Evolutionary conservation across 2,329 filamentous ascomycete species (phyloP).

Genomic region (Bipolaris cookei): DNA sequence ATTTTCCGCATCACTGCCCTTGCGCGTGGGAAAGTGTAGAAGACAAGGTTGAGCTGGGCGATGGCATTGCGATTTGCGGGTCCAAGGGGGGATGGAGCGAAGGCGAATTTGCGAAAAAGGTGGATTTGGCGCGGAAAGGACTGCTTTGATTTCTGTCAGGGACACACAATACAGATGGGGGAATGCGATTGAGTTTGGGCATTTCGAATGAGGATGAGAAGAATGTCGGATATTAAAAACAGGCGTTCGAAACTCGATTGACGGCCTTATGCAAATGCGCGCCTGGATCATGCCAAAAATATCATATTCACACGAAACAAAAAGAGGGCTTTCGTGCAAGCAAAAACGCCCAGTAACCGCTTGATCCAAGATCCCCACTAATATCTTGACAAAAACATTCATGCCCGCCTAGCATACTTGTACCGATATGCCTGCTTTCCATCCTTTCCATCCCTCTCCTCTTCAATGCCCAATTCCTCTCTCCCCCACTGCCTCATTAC

Average conservation of each 20-base stretch:
- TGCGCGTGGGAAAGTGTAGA: slow-evolving; percentile 76
- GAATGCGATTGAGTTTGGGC: neutral
- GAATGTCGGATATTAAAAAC: too few species aligned
- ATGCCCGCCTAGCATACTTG: slow-evolving; percentile 32
- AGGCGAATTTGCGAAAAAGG: slow-evolving; percentile 74
- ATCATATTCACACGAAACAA: too few species aligned
- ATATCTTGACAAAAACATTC: neutral
- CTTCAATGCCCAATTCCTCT: slow-evolving; percentile 41
- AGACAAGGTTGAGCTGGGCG: slow-evolving; percentile 71
- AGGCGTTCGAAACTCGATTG: too few species aligned
- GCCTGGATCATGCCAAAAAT: too few species aligned
- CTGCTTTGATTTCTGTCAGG: slow-evolving; percentile 59
- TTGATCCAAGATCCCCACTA: neutral
- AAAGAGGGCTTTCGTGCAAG: neutral
- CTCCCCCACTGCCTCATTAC: slow-evolving; percentile 47
- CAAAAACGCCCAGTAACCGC: neutral
- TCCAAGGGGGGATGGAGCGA: slow-evolving; percentile 76
- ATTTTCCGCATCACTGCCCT: slow-evolving; percentile 96
- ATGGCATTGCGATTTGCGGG: slow-evolving; percentile 75
- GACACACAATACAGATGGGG: too few species aligned
- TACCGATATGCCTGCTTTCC: slow-evolving; percentile 41
- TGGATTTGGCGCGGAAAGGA: slow-evolving; percentile 81
- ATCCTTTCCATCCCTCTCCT: slow-evolving; percentile 29
- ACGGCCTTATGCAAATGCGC: too few species aligned
- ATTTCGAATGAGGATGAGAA: too few species aligned